phyloP scores from a whole-genome alignment of 768 basidiomycete species.

The Leccinum longicurvipes region DNA sequence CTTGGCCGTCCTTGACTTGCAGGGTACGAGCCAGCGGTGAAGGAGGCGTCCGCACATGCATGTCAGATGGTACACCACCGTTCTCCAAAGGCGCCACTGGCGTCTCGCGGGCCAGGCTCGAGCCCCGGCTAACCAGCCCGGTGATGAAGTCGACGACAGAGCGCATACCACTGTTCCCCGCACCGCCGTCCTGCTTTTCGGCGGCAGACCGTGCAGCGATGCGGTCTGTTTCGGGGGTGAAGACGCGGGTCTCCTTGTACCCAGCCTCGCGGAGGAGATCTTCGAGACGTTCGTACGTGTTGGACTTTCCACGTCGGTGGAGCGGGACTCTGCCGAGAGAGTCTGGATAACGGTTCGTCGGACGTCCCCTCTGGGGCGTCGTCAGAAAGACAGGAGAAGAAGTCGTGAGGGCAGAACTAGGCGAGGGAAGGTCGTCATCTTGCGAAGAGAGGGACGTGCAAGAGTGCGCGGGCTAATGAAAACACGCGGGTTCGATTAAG shows the following conservation, averaged over 20 bases:
- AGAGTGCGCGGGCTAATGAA: constrained; percentile 9
- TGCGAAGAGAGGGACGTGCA: constrained; percentile 4
- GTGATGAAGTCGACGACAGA: constrained; percentile 66
- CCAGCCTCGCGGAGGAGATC: constrained; percentile 85
- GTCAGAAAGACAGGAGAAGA: constrained; percentile 36
- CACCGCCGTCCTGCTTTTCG: constrained; percentile 23
- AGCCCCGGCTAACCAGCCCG: constrained; percentile 45
- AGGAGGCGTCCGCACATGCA: constrained; percentile 21
- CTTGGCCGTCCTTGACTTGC: constrained; percentile 8
- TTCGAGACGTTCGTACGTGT: constrained; percentile 79
- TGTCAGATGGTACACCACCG: background rate
- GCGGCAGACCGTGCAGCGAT: constrained; percentile 26
- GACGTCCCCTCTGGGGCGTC: constrained; percentile 42
- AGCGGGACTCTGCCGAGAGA: constrained; percentile 66
- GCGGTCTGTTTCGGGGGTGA: constrained; percentile 78
- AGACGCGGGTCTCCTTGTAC: constrained; percentile 88
- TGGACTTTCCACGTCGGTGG: constrained; percentile 75
- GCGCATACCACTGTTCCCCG: constrained; percentile 37
- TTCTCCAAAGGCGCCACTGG: constrained; percentile 6
- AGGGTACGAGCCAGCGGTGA: constrained; percentile 22
- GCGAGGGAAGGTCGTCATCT: constrained; percentile 10
- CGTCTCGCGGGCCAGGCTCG: constrained; percentile 20
- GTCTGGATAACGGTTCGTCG: constrained; percentile 51
- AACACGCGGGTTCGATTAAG: constrained; percentile 12
- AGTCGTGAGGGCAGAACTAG: constrained; percentile 4